phyloP scores from a whole-genome alignment of 768 basidiomycete species.

The Phylloporus sp. region DNA sequence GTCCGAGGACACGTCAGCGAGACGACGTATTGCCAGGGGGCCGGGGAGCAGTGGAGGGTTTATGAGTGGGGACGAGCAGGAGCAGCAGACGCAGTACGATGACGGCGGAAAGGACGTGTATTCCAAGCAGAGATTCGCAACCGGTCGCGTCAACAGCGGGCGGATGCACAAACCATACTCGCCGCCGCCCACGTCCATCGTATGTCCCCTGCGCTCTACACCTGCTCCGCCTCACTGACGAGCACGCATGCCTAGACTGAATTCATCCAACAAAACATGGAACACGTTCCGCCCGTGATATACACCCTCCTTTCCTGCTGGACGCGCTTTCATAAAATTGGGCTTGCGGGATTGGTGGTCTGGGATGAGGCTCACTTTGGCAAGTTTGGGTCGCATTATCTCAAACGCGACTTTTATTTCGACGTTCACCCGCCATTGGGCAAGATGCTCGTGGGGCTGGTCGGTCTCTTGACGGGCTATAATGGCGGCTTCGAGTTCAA shows the following conservation, averaged over 20 bases:
- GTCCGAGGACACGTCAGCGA: constrained; percentile 44
- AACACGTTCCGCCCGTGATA: constrained; percentile 69
- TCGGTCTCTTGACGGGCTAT: constrained; percentile 87
- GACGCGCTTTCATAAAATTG: constrained; percentile 93
- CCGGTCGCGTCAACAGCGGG: constrained; percentile 48
- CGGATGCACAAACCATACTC: constrained; percentile 53
- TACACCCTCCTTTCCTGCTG: constrained; percentile 94
- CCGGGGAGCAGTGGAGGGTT: constrained; percentile 31
- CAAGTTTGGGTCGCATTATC: constrained; percentile 96
- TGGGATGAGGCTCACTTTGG: constrained; percentile 99
- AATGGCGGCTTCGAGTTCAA: constrained; percentile 92
- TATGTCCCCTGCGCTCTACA: constrained; percentile 30
- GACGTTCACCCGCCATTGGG: constrained; percentile 98
- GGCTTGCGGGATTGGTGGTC: constrained; percentile 77
- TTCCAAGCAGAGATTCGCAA: constrained; percentile 40
- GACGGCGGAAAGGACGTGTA: constrained; percentile 68
- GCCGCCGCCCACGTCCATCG: constrained; percentile 64
- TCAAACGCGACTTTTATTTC: constrained; percentile 99
- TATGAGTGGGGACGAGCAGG: constrained; percentile 24
- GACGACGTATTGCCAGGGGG: constrained; percentile 40
- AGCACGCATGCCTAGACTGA: constrained; percentile 45
- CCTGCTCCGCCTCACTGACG: background rate
- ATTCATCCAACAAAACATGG: constrained; percentile 74
- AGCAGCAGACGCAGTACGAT: constrained; percentile 36
- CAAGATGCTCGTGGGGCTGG: constrained; percentile 97